phyloP scores from a whole-genome alignment of 2,329 filamentous ascomycete genomes.

The Stemphylium beticola region DNA sequence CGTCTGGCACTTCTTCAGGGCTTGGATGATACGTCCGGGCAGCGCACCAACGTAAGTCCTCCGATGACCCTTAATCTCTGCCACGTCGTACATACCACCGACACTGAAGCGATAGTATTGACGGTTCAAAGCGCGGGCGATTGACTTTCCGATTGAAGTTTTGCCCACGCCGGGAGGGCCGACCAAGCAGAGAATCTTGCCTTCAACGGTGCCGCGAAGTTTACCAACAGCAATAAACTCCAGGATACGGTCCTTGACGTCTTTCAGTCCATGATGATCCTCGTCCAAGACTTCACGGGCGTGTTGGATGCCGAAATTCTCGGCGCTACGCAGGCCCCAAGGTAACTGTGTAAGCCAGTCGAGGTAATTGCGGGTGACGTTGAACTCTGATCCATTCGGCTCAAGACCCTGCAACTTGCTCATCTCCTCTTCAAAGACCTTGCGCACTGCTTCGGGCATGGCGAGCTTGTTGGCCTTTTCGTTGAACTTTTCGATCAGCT shows the following conservation, averaged over 20 bases:
- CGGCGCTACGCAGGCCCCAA: conserved; percentile 92
- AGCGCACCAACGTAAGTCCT: conserved; percentile 95
- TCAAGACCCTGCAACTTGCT: conserved; percentile 97
- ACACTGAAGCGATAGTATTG: conserved; percentile 99
- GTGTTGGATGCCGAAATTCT: conserved; percentile 95
- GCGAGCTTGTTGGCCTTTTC: conserved; percentile 92
- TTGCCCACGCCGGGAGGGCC: conserved; percentile 97
- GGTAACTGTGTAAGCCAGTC: conserved; percentile 99
- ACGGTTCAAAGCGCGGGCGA: conserved; percentile 89
- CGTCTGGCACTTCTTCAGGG: conserved; percentile 97
- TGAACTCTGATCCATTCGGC: conserved; percentile 95
- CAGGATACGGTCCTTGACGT: conserved; percentile 97
- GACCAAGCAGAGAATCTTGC: conserved; percentile 97
- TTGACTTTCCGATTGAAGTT: conserved; percentile 98
- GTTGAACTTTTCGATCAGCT: conserved; percentile 95
- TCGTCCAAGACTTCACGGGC: conserved; percentile 91
- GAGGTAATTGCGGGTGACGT: conserved; percentile 96
- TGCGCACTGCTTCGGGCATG: conserved; percentile 96
- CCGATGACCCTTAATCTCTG: conserved; percentile 97
- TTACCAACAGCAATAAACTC: conserved; percentile 99
- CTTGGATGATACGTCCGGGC: conserved; percentile 96
- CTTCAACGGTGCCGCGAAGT: conserved; percentile 93
- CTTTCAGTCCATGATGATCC: conserved; percentile 95
- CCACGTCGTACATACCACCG: conserved; percentile 93
- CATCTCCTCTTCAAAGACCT: conserved; percentile 97